Conservation (phyloP, 2,329 filamentous ascomycete genomes). For the Bipolaris gigantea region DNA sequence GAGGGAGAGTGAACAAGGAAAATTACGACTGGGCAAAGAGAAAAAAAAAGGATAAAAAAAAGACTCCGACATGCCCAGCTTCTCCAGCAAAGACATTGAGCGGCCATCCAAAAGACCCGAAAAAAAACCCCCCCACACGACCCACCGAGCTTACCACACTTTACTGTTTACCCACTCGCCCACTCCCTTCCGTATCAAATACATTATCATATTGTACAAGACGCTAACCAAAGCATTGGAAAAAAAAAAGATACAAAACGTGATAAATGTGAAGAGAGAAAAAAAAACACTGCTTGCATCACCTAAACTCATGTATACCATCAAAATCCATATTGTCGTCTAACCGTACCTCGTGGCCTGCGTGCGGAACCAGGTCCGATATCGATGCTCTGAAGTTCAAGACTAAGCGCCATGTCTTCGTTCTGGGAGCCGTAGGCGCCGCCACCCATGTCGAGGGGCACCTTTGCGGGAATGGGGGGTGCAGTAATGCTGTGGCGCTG, state of each 20-base stretch:
- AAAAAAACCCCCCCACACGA: not conserved
- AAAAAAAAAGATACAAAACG: not conserved
- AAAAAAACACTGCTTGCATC: not conserved
- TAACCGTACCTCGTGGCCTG: constrained; percentile 15
- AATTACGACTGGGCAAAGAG: not conserved
- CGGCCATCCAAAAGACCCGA: not conserved
- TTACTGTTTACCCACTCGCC: not conserved
- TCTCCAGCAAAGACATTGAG: constrained; percentile 9
- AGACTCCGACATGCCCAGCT: constrained; percentile 9
- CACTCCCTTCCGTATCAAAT: not conserved
- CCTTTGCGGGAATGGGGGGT: constrained; percentile 71
- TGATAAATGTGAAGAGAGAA: not conserved
- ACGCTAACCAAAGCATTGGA: constrained; percentile 3
- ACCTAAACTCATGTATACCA: not conserved
- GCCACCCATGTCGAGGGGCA: constrained; percentile 54
- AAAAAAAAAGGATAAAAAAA: not conserved
- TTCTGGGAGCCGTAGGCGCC: constrained; percentile 10
- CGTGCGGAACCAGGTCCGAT: constrained; percentile 43
- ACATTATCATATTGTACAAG: constrained; percentile 13
- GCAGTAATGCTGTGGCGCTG: constrained; percentile 27
- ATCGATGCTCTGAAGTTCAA: constrained; percentile 65
- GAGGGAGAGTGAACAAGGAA: not conserved
- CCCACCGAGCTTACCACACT: not conserved
- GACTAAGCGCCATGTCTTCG: constrained; percentile 60
- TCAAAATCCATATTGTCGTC: constrained; percentile 20